phyloP scores from a whole-genome alignment of 2,329 filamentous ascomycete genomes.

The Fusarium penzigii region DNA sequence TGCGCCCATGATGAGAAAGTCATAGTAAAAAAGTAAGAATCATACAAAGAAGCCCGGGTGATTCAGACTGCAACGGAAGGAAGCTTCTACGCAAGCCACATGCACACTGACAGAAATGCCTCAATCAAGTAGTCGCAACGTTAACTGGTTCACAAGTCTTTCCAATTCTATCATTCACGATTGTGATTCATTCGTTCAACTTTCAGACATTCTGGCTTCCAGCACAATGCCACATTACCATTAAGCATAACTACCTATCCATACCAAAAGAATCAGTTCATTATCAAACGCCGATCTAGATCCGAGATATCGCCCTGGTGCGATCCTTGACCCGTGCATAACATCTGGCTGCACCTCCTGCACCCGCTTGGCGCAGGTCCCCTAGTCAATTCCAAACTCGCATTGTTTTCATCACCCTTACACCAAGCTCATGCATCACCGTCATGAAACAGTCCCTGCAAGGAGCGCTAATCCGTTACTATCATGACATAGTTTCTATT shows the following conservation, averaged over 20 bases:
- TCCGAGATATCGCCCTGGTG: constrained; percentile 29
- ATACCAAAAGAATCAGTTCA: not conserved
- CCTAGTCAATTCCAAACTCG: not conserved
- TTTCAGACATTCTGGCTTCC: not conserved
- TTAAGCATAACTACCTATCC: constrained; percentile 1
- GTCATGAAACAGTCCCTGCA: not conserved
- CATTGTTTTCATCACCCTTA: constrained; percentile 2
- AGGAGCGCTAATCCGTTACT: not conserved
- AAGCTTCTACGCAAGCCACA: constrained; percentile 3
- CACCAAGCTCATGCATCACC: not conserved
- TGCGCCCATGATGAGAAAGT: not conserved
- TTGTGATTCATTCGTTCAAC: not conserved
- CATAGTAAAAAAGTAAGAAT: not conserved
- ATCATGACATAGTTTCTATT: constrained; percentile 6
- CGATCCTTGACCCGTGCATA: constrained; percentile 17
- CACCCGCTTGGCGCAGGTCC: constrained; percentile 10
- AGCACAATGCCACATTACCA: constrained; percentile 1
- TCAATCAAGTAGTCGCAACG: not conserved
- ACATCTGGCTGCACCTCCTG: constrained; percentile 10
- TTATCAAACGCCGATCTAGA: constrained; percentile 25
- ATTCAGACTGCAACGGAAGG: not conserved
- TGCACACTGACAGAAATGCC: not conserved
- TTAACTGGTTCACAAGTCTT: too few relatives aligned
- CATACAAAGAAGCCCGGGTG: too few relatives aligned
- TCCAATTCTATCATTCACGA: too few relatives aligned